Base-by-base conservation (phyloP, 2,329 filamentous ascomycete genomes). In the Aspergillus jensenii region DNA sequence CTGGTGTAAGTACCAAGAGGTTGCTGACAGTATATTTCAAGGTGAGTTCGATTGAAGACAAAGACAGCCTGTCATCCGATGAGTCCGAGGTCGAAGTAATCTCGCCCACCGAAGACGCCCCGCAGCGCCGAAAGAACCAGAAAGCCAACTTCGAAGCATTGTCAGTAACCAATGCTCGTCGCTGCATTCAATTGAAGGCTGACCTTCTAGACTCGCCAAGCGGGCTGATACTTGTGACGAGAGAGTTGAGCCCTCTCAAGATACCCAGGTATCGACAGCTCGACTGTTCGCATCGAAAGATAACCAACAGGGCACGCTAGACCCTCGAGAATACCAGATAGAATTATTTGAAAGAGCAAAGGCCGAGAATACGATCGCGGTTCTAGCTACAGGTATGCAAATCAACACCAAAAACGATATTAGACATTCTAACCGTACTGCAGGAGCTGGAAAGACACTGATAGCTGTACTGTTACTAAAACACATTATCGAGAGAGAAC, bases 281-380 rank as follows among this genome's bases (percentile, higher is more conserved):
- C 76, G 79, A 46, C 74, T 87, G 4, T 73, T 86, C 52, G 78
- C 78, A 7, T 81, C 81, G 58, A 78, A 84, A 61, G 80, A 82
- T 47, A 75, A 77, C 6, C 74, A 75, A 2, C 67, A 74, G 37
- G 90, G 91, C 53, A 92, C 95, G 59, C 83, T 86, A 11, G 89
- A 87, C 53, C 91, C 93, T 0, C 84, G 93, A 49, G 91, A 96
- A 67, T 99, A 98, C 68, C 95, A 99, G 72, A 79, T 90, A 12
- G 93, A 98, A 70, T 82, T 99, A 0, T 98, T 95, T 68, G 91
- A 97, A 72, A 85, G 85, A 62, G 93, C 95, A 4, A 96, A 95
- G 69, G 70, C 83, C 52, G 84, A 88, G 65, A 99, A 99, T 69
- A 90, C 88, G 7, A 96, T 99, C 65, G 93, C 95, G 1, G 95